Percentiles rank a stretch among this genome's conserved stretches.
Conservation (phyloP, 805 yeast genomes). For the Schwanniomyces occidentalis region DNA sequence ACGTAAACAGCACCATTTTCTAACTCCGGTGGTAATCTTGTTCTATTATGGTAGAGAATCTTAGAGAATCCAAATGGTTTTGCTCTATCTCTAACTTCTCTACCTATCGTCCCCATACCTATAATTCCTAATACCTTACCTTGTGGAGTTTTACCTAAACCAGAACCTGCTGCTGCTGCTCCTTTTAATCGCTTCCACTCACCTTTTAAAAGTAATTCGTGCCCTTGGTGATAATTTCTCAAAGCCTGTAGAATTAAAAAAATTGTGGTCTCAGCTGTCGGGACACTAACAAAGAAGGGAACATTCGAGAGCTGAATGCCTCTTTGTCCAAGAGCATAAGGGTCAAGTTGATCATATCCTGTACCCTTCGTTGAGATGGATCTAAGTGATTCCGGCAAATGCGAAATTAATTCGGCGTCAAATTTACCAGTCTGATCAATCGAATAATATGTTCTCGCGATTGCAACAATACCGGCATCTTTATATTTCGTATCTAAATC, state of each 20-base stretch:
- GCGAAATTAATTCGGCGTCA: conserved; percentile 42
- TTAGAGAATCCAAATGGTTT: conserved; percentile 68
- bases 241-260: conserved; percentile 52
- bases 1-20: conserved; percentile 69
- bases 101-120: conserved; percentile 83
- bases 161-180: conserved; percentile 42
- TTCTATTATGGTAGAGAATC: conserved; percentile 67
- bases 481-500: conserved; percentile 28
- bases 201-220: conserved; percentile 28
- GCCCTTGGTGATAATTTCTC: conserved; percentile 36
- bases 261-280: conserved; percentile 46
- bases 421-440: conserved; percentile 40
- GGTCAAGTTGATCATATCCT: conserved; percentile 57
- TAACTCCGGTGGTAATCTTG: conserved; percentile 49
- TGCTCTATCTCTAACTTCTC: conserved; percentile 64
- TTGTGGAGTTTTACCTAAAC: conserved; percentile 69
- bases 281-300: conserved; percentile 51
- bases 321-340: conserved; percentile 47
- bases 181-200: conserved; percentile 47
- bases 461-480: conserved; percentile 35
- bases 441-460: conserved; percentile 45
- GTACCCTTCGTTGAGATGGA: conserved; percentile 54
- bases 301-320: conserved; percentile 54
- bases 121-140: conserved; percentile 71
- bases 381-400: conserved; percentile 39